Evolutionary conservation across 2,329 filamentous ascomycete genomes (phyloP).

Genomic region (Hypomyces rosellus): DNA sequence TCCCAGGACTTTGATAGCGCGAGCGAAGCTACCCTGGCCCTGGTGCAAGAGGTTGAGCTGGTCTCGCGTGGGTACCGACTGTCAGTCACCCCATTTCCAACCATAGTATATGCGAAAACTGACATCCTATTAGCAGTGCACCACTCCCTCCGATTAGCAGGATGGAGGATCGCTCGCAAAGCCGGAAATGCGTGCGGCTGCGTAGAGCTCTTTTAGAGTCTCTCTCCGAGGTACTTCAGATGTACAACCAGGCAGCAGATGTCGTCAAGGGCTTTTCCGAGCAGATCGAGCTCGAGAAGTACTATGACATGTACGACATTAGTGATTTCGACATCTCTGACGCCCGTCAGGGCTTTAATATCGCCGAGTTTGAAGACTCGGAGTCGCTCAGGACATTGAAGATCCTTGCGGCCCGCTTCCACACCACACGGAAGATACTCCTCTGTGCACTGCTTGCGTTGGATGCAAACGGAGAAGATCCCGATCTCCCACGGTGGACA

Average conservation of each 20-base stretch:
- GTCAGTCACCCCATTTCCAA: conserved; percentile 38
- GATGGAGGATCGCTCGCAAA: conserved; percentile 76
- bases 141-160: conserved; percentile 89
- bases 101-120: conserved; percentile 4
- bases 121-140: conserved; percentile 57
- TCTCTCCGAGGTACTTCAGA: conserved; percentile 63
- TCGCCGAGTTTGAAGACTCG: conserved; percentile 66
- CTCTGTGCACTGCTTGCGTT: conserved; percentile 85
- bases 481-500: conserved; percentile 73
- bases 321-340: conserved; percentile 66
- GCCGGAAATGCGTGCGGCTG: conserved; percentile 71
- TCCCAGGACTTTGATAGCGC: conserved; percentile 78
- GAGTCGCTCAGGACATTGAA: conserved; percentile 77
- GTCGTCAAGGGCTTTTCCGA: conserved; percentile 68
- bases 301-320: conserved; percentile 84
- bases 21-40: conserved; percentile 65
- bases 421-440: conserved; percentile 75
- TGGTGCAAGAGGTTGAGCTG: conserved; percentile 92
- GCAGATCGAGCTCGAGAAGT: conserved; percentile 79
- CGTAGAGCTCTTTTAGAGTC: conserved; percentile 68
- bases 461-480: conserved; percentile 70
- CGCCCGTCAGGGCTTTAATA: conserved; percentile 57
- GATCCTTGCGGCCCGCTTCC: conserved; percentile 72
- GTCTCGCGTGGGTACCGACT: conserved; percentile 86
- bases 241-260: conserved; percentile 64